Evolutionary conservation across 805 yeast genomes (phyloP).

Genomic region (Saccharomycopsis capsularis): DNA sequence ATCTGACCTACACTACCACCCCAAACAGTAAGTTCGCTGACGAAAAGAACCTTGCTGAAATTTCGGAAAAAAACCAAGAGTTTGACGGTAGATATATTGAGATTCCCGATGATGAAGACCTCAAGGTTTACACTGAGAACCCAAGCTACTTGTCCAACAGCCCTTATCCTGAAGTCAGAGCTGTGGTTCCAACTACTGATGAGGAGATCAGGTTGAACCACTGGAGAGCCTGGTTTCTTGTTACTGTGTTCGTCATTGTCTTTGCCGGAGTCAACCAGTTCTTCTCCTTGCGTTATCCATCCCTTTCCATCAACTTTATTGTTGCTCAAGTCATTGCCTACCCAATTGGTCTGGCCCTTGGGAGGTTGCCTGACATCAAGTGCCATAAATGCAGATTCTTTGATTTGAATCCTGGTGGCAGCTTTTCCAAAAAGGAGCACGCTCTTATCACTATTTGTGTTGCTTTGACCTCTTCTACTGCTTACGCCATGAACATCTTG

Average conservation of each 20-base stretch:
- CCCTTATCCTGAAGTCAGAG: constrained; percentile 46
- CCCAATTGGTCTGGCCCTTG: constrained; percentile 46
- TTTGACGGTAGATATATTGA: constrained; percentile 7
- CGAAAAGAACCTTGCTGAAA: background rate
- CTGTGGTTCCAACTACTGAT: constrained; percentile 53
- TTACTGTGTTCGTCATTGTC: constrained; percentile 44
- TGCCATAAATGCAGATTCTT: constrained; percentile 28
- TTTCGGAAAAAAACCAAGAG: constrained; percentile 1
- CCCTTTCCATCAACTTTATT: constrained; percentile 41
- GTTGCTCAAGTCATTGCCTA: constrained; percentile 55
- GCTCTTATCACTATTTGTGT: constrained; percentile 49
- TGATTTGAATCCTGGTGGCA: constrained; percentile 42
- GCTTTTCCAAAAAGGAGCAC: constrained; percentile 56
- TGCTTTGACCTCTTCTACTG: constrained; percentile 39
- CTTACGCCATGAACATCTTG: constrained; percentile 52
- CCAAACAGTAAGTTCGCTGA: background rate
- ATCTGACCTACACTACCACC: too few relatives aligned
- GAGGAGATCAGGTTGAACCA: constrained; percentile 44
- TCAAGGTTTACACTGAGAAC: constrained; percentile 2
- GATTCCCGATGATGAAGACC: constrained; percentile 15
- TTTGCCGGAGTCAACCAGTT: constrained; percentile 56
- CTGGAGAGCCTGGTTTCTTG: constrained; percentile 48
- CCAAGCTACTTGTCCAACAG: constrained; percentile 13
- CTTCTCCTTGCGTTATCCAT: constrained; percentile 51
- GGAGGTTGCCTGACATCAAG: constrained; percentile 34